Evolutionary conservation across 1,284 basidiomycete genomes (phyloP).

Genomic region (Lentinus polychrous): DNA sequence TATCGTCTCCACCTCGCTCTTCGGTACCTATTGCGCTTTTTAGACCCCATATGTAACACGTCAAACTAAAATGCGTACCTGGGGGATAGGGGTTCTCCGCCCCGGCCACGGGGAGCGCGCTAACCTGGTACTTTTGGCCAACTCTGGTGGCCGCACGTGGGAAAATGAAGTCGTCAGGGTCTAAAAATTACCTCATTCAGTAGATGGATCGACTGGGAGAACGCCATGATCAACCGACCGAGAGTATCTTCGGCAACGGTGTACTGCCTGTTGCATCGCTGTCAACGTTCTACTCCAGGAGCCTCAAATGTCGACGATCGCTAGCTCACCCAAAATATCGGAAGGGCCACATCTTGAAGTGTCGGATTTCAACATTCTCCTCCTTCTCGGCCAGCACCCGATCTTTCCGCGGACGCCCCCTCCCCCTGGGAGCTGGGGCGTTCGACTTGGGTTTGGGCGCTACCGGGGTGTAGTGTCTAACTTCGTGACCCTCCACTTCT

Average conservation of each 20-base stretch:
- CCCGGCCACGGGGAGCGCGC: constrained; percentile 44
- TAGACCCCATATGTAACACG: neutral
- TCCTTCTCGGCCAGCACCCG: constrained; percentile 61
- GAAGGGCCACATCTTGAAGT: constrained; percentile 94
- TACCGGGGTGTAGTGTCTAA: constrained; percentile 45
- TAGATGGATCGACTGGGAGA: constrained; percentile 5
- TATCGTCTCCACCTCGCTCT: constrained; percentile 70
- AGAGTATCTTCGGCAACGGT: constrained; percentile 90
- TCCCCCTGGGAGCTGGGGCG: constrained; percentile 56
- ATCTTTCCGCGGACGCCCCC: constrained; percentile 71
- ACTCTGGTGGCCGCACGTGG: constrained; percentile 85
- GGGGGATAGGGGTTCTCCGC: constrained; percentile 32
- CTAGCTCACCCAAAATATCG: constrained; percentile 85
- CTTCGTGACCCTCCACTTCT: constrained; percentile 72
- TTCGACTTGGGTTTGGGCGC: constrained; percentile 55
- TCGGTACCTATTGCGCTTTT: constrained; percentile 22
- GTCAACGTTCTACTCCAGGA: constrained; percentile 5
- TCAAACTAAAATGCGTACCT: constrained; percentile 27
- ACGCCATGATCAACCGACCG: constrained; percentile 38
- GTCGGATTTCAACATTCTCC: constrained; percentile 69
- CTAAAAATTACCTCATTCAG: constrained; percentile 33
- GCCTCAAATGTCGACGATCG: neutral
- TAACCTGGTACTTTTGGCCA: constrained; percentile 82
- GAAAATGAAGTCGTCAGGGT: constrained; percentile 93
- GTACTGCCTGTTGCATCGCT: constrained; percentile 54